These are phyloP conservation scores for Aspergillus heteromorphus DNA, from an alignment of 495 filamentous ascomycete species.

Conservation along the genomic window DNA sequence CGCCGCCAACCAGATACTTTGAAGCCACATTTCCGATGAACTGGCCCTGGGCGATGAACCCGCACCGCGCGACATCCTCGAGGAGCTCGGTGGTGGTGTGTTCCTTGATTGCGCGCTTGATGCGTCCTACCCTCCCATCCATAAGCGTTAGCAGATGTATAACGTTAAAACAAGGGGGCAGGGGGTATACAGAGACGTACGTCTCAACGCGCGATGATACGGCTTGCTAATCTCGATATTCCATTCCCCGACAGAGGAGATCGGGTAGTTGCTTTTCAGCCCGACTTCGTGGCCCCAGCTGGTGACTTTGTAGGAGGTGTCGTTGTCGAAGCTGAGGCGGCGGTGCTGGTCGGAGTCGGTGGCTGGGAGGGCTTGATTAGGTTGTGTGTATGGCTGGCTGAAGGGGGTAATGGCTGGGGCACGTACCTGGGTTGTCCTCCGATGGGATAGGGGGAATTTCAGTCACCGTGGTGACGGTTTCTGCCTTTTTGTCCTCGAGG, in stretches of 20 bases:
- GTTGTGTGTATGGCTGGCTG: too few species aligned
- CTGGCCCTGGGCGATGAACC: conserved; percentile 13
- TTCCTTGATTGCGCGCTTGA: conserved; percentile 10
- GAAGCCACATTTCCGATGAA: conserved; percentile 4
- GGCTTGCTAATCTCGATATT: conserved; percentile 14
- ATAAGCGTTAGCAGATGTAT: neutral
- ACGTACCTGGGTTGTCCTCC: neutral
- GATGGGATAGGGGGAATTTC: neutral
- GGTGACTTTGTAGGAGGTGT: neutral
- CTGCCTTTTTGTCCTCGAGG: neutral
- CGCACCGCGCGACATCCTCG: conserved; percentile 11
- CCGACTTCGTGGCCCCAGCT: conserved; percentile 11
- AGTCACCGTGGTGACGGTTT: neutral
- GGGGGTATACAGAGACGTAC: neutral
- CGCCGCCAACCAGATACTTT: conserved; percentile 3
- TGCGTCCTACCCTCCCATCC: conserved; percentile 1
- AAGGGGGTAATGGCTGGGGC: too few species aligned
- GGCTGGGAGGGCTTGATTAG: neutral
- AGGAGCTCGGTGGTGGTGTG: conserved; percentile 11
- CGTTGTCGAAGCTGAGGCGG: neutral
- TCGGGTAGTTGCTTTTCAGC: conserved; percentile 5
- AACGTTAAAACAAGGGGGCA: neutral
- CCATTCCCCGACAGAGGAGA: conserved; percentile 6
- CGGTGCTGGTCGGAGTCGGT: neutral
- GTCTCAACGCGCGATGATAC: conserved; percentile 2